phyloP scores from a whole-genome alignment of 2,329 filamentous ascomycete genomes.

The Phoma sp. region DNA sequence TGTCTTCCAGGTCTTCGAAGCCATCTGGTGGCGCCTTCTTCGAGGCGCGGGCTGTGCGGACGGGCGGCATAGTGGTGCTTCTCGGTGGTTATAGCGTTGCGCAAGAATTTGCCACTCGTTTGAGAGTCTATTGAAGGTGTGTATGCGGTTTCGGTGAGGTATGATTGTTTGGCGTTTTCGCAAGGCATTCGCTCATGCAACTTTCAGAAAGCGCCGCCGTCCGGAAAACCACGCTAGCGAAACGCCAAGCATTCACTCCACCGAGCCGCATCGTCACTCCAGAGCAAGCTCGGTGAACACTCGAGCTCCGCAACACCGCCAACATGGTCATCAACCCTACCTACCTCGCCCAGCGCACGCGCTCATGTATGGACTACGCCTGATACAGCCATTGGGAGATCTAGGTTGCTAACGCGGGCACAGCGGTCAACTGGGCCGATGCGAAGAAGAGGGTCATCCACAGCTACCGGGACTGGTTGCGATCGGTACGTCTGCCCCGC shows the following conservation, averaged over 20 bases:
- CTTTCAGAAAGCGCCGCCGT: constrained; percentile 28
- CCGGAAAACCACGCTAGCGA: constrained; percentile 33
- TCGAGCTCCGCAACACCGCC: constrained; percentile 51
- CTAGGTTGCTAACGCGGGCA: constrained; percentile 28
- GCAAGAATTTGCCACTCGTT: too few relatives aligned
- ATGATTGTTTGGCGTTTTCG: constrained; percentile 1
- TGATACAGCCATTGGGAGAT: constrained; percentile 22
- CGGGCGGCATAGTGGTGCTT: constrained; percentile 70
- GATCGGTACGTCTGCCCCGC: constrained; percentile 74
- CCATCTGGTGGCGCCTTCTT: constrained; percentile 84
- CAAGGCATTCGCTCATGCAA: constrained; percentile 18
- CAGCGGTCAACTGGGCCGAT: constrained; percentile 89
- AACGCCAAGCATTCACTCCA: constrained; percentile 40
- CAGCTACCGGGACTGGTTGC: constrained; percentile 94
- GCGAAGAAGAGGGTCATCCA: constrained; percentile 85
- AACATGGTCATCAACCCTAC: constrained; percentile 85
- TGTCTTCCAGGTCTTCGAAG: constrained; percentile 88
- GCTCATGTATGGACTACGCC: constrained; percentile 54
- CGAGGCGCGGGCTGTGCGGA: constrained; percentile 73
- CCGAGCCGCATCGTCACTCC: constrained; percentile 44
- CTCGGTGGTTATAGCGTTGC: background rate
- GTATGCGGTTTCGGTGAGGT: background rate
- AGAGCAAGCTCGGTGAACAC: constrained; percentile 26
- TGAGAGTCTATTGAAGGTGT: background rate
- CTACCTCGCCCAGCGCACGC: constrained; percentile 73